Percentiles rank a stretch among this genome's conserved stretches.
Evolutionary conservation across 495 filamentous ascomycete genomes (phyloP).

Genomic region (Cercophora scortea): DNA sequence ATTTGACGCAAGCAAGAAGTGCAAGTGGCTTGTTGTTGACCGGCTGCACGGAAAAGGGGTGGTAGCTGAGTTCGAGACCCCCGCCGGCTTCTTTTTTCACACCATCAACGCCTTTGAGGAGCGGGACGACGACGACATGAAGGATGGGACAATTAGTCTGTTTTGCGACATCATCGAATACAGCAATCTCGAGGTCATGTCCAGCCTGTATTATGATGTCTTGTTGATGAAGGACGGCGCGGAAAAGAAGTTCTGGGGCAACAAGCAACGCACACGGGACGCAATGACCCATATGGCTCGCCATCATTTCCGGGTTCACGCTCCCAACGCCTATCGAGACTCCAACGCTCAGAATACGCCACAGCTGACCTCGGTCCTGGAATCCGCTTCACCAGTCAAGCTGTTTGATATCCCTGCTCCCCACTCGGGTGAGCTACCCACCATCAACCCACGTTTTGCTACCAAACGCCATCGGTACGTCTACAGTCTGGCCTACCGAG

Average conservation of each 20-base stretch:
- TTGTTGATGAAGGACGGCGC: conserved; percentile 32
- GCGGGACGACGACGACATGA: conserved; percentile 10
- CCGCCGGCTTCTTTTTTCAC: conserved; percentile 68
- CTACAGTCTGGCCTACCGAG: conserved; percentile 52
- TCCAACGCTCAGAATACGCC: not conserved
- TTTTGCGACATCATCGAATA: conserved; percentile 53
- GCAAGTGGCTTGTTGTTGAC: conserved; percentile 65
- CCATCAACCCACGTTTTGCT: conserved; percentile 52
- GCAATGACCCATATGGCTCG: conserved; percentile 32
- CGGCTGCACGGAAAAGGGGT: conserved; percentile 43
- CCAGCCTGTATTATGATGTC: conserved; percentile 54
- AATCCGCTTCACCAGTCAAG: conserved; percentile 3
- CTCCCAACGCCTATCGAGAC: not conserved
- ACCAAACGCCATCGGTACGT: conserved; percentile 54
- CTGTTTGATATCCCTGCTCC: conserved; percentile 35
- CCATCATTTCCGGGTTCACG: conserved; percentile 40
- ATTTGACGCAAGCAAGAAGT: conserved; percentile 43
- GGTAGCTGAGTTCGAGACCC: conserved; percentile 50
- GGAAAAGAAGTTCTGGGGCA: conserved; percentile 16
- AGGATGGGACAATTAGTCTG: conserved; percentile 23
- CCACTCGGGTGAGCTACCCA: conserved; percentile 52
- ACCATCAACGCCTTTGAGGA: conserved; percentile 68
- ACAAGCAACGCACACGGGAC: conserved; percentile 22
- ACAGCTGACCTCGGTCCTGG: not conserved
- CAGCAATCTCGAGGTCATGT: conserved; percentile 46